Base-by-base conservation (phyloP, 2,329 filamentous ascomycete genomes). In the Sordariomycetes sp. region DNA sequence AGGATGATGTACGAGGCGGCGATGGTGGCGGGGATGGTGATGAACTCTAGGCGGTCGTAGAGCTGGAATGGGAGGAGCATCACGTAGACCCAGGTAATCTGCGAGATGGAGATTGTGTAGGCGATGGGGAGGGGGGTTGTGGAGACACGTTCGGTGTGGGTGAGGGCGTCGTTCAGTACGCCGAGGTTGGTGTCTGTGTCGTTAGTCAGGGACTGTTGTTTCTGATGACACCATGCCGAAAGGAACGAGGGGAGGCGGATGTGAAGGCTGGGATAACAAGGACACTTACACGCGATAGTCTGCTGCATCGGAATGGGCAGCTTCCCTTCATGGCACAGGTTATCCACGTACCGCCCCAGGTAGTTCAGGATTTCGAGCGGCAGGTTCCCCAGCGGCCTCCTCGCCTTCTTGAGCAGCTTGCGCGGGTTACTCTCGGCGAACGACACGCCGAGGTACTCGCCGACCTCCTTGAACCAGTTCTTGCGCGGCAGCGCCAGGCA, bases 61-160 rank as follows among this genome's bases (percentile, higher is more conserved):
- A 95, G 81, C 71, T 95, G 89, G 76, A 94, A 94, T 6, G 89
- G 89, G 1, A 95, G 78, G 35, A 89, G 77, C 63, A 90, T 72
- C 56, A 94, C 84, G 70, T 94, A 95, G 55, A 90, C 80, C 82
- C 87, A 91, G 35, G 89, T 89, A 66, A 94, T 92, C 68, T 95
- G 89, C 22, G 85, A 84, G 67, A 94, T 91, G 64, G 88, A 82
- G 64, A 95, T 94, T 62, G 81, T 83, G 74, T 95, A 95, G 53
- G 89, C 89, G 58, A 90, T 79, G 2, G 89, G 89, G 0, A 95
- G 79, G 1, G 89, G 89, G 0, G 89, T 95, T 68, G 86, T 87
- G 35, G 92, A 80, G 22, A 95, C 84, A 61, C 89, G 85, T 65
- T 94, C 88, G 53, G 84, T 84, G 59, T 85, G 84, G 17, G 81